These are phyloP conservation scores for Trematosphaeria pertusa DNA, from an alignment of 2,329 filamentous ascomycete species.

Conservation along the genomic window DNA sequence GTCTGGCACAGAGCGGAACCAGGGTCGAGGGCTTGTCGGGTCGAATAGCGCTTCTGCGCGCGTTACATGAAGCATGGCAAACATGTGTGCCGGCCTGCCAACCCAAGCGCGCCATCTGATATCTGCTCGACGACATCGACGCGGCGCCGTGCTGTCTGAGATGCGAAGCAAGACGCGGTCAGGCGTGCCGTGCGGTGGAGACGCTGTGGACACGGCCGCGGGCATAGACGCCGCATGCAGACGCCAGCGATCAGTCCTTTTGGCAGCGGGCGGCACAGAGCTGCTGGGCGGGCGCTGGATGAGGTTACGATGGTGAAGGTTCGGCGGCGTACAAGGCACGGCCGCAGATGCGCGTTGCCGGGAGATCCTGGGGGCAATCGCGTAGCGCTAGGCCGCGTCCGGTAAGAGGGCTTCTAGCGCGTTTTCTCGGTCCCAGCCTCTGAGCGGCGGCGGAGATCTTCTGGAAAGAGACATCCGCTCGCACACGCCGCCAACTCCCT, in stretches of 20 bases:
- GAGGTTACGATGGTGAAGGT: slow-evolving; percentile 29
- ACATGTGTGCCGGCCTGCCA: background rate
- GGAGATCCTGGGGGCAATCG: slow-evolving; percentile 38
- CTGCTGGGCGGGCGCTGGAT: slow-evolving; percentile 20
- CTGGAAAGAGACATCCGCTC: background rate
- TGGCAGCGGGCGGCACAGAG: slow-evolving; percentile 18
- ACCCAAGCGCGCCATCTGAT: background rate
- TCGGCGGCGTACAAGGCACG: slow-evolving; percentile 24
- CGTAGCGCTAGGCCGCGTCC: slow-evolving; percentile 7
- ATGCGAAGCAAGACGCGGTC: background rate
- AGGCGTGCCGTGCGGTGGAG: background rate
- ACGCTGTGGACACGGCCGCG: background rate
- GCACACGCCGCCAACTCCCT: background rate
- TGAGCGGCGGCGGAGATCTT: background rate
- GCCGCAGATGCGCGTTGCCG: slow-evolving; percentile 32
- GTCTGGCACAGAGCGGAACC: slow-evolving; percentile 24
- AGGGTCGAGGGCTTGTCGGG: slow-evolving; percentile 29
- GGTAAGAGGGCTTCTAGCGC: slow-evolving; percentile 20
- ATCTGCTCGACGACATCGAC: background rate
- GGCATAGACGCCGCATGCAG: slow-evolving; percentile 13
- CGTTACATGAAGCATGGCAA: slow-evolving; percentile 12
- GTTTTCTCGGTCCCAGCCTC: slow-evolving; percentile 2
- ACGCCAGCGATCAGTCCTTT: slow-evolving; percentile 26
- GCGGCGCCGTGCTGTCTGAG: background rate
- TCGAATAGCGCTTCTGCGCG: no score